Evolutionary conservation across 225 moss, liverwort and hornwort genomes (phyloP).

Genomic region (Straminergon stramineum): DNA sequence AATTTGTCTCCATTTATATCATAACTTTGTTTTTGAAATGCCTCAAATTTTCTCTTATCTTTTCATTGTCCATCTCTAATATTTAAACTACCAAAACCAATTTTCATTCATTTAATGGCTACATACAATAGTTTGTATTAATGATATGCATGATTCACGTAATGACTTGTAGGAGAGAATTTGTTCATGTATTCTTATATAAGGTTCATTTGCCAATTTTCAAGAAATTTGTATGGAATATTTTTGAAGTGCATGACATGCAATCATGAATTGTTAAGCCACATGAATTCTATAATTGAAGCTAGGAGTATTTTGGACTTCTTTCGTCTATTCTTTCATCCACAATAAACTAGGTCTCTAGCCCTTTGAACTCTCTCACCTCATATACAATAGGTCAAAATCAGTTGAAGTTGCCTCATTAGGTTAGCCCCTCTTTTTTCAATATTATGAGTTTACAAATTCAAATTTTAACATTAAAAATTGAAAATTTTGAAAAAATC

Average conservation of each 20-base stretch:
- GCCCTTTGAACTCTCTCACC: neutral
- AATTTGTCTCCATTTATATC: neutral
- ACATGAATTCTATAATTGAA: neutral
- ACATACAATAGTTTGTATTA: no score
- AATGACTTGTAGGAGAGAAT: no score
- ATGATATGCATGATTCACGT: rapidly evolving
- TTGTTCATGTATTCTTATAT: neutral
- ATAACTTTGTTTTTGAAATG: neutral
- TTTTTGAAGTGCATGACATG: neutral
- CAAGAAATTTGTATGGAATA: neutral
- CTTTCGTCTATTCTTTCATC: rapidly evolving
- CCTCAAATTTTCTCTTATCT: neutral
- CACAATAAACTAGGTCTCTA: neutral
- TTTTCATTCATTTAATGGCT: neutral
- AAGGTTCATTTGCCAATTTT: neutral
- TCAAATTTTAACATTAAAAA: neutral
- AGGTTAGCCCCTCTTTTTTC: rapidly evolving
- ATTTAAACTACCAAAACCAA: neutral
- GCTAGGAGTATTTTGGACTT: neutral
- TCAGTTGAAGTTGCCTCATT: rapidly evolving
- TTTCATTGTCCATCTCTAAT: neutral
- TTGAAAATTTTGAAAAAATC: no score
- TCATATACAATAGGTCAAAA: neutral
- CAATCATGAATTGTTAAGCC: neutral
- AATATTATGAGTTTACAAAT: neutral